phyloP scores from a whole-genome alignment of 257 asterid species.

The Lycium ferocissimum region DNA sequence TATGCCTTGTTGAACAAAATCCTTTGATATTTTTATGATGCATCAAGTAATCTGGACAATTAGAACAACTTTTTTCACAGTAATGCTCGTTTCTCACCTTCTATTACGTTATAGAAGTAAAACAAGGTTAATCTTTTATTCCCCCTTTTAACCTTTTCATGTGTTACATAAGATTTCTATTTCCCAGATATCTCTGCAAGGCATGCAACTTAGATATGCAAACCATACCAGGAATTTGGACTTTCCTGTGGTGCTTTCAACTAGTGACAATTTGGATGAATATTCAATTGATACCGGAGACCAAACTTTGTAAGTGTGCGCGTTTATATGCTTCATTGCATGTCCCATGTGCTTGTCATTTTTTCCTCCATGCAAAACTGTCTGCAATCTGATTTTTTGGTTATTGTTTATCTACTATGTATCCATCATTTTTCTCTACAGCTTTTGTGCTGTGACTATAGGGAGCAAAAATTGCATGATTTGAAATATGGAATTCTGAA shows the following conservation, averaged over 20 bases:
- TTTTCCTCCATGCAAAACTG: neutral
- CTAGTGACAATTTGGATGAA: constrained; percentile 49
- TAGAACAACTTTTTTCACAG: neutral
- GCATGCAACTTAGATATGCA: constrained; percentile 46
- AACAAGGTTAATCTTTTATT: constrained; percentile 4
- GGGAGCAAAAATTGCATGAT: neutral
- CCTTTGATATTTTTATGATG: constrained; percentile 3
- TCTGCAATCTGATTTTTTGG: neutral
- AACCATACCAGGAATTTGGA: constrained; percentile 46
- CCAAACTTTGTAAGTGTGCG: constrained; percentile 54
- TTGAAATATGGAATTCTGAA: neutral
- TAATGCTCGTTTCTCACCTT: neutral
- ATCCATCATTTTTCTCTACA: neutral
- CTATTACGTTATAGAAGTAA: neutral
- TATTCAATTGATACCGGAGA: constrained; percentile 45
- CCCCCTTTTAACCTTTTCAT: neutral
- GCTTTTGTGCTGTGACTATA: neutral
- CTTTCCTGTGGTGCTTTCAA: constrained; percentile 45
- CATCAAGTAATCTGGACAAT: neutral
- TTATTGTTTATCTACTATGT: neutral
- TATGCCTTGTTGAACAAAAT: constrained; percentile 10
- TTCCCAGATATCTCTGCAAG: constrained; percentile 59
- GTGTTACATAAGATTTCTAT: constrained; percentile 31
- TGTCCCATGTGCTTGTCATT: neutral
- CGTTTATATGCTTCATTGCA: neutral